These are phyloP conservation scores for Cenchrus americanus DNA, from an alignment of 176 grass and related monocot species.

Conservation along the genomic window DNA sequence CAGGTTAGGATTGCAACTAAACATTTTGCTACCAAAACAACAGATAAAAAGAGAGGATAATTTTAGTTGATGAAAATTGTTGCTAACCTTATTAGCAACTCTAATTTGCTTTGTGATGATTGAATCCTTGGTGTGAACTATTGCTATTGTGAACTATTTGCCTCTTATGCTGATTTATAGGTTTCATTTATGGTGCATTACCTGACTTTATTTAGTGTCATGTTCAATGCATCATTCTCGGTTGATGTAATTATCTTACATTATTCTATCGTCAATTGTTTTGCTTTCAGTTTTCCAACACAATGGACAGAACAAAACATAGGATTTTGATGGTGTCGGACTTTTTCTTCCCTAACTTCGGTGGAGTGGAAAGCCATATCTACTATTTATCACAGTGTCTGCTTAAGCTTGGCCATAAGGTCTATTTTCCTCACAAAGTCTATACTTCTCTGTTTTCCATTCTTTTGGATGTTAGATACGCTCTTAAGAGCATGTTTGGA, in stretches of 20 bases:
- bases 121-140: too few relatives aligned
- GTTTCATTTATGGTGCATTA: slow-evolving; percentile 1
- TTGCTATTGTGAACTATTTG: not conserved
- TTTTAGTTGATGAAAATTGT: not conserved
- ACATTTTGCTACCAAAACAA: not conserved
- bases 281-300: slow-evolving; percentile 22
- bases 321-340: slow-evolving; percentile 94
- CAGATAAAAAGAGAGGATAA: not conserved
- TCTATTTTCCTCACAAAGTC: slow-evolving; percentile 16
- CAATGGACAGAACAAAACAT: slow-evolving; percentile 58
- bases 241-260: not conserved
- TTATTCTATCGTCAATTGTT: not conserved
- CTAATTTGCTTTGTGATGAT: not conserved
- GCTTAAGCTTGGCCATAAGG: slow-evolving; percentile 94
- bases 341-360: slow-evolving; percentile 97
- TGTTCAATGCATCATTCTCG: not conserved
- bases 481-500: too few relatives aligned
- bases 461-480: slow-evolving; percentile 3
- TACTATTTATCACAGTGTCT: slow-evolving; percentile 93
- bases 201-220: not conserved
- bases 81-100: not conserved
- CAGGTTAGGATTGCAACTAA: not conserved
- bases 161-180: not conserved
- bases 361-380: slow-evolving; percentile 94
- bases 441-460: slow-evolving; percentile 24